Base-by-base conservation (phyloP, 345 rosid species). In the Populus davidiana region DNA sequence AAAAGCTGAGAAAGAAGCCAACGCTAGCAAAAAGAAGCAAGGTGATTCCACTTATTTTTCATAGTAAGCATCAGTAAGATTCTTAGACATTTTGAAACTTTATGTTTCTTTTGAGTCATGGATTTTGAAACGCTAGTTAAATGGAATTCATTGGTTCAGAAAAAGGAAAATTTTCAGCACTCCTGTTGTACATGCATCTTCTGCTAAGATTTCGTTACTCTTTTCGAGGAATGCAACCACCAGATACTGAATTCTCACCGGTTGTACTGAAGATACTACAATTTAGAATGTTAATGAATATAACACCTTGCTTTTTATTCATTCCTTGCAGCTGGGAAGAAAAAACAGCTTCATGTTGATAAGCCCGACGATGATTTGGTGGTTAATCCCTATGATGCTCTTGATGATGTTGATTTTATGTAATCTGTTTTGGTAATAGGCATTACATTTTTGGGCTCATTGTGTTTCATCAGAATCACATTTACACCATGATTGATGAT, bases 341-440 rank as follows among this genome's bases (percentile, higher is more conserved):
- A 93, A 79, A 96, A 96, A 82, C 95, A 93, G 79, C 92, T 92
- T 50, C 90, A 79, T 70, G 84, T 93, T 5, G 98, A 91, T 80
- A 96, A 86, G 80, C 88, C 93, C 0, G 90, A 91, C 16, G 96
- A 93, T 43, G 95, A 92, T 80, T 33, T 93, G 62, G 95, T 71
- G 77, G 86, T 76, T 56, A 79, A 82, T 74, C 62, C 86, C 50
- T 92, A 89, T n/a, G 89, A 85, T 59, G 92, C 86, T 21, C 72
- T 85, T 23, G 97, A 96, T 35, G 98, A 96, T 31, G 89, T 78
- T 14, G 99, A 93, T 78, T 96, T 96, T 80, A 96, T 96, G 99
- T 93, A 86, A 91, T 41, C 67, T 31, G 52, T 67, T 69, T 36
- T 21, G 65, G 29, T 64, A 73, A 66, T 69, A 54, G 39, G 33